These are phyloP conservation scores for Podospora pseudoanserina DNA, from an alignment of 495 filamentous ascomycete genomes.

Conservation along the genomic window DNA sequence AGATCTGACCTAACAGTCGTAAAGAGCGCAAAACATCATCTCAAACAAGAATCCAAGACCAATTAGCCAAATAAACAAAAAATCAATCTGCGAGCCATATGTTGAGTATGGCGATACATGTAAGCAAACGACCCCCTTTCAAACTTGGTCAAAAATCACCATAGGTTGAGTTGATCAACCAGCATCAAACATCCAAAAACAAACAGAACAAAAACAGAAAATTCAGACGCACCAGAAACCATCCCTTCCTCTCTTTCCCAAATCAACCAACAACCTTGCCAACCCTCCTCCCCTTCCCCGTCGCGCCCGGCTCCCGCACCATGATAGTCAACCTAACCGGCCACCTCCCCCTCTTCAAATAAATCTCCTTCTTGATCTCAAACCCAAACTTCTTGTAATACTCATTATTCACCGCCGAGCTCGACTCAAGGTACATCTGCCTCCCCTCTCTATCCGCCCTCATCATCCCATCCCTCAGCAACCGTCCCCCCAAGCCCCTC, in stretches of 20 bases:
- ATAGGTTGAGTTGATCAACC: not conserved
- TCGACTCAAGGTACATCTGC: conserved; percentile 72
- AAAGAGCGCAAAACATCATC: not conserved
- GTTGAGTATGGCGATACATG: not conserved
- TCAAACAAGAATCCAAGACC: not conserved
- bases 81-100: not conserved
- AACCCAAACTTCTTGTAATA: conserved; percentile 74
- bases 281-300: not conserved
- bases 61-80: not conserved
- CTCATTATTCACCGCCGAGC: conserved; percentile 57
- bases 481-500: conserved; percentile 63
- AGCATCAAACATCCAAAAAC: not conserved
- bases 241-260: not conserved
- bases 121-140: not conserved
- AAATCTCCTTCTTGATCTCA: conserved; percentile 53
- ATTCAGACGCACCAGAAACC: not conserved
- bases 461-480: conserved; percentile 62
- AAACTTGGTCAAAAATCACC: not conserved
- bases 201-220: not conserved
- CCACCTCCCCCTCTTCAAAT: conserved; percentile 52
- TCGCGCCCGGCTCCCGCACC: conserved; percentile 58
- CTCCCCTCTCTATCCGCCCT: conserved; percentile 63
- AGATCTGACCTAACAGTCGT: not conserved
- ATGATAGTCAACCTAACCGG: conserved; percentile 71
- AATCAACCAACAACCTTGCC: not conserved